Evolutionary conservation across 148 eudicot genomes (phyloP).

Genomic region (Camellia granthamiana): DNA sequence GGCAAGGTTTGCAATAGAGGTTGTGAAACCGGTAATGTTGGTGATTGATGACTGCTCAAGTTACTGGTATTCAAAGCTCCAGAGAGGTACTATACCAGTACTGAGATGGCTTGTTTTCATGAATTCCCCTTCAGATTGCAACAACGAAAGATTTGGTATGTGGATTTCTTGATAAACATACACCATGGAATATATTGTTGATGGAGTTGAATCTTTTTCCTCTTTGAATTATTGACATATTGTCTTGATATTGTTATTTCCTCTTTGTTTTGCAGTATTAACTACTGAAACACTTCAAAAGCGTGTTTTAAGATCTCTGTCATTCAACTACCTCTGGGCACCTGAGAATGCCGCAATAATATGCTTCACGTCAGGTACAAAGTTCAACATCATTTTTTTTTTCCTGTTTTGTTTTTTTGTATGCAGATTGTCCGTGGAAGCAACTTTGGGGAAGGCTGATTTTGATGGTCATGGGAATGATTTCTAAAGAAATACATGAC

Average conservation of each 20-base stretch:
- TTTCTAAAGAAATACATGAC: background rate
- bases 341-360: constrained; percentile 62
- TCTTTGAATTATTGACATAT: background rate
- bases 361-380: constrained; percentile 93
- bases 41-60: constrained; percentile 50
- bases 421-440: background rate
- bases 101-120: constrained; percentile 57
- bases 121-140: constrained; percentile 29
- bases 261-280: constrained; percentile 28
- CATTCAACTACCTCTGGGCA: constrained; percentile 51
- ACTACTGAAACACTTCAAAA: constrained; percentile 35
- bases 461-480: background rate
- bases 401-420: background rate
- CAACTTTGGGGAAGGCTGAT: background rate
- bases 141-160: constrained; percentile 33
- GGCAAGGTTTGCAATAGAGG: constrained; percentile 60
- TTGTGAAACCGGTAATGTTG: constrained; percentile 59
- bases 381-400: background rate
- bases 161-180: background rate
- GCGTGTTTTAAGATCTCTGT: constrained; percentile 20
- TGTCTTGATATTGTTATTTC: constrained; percentile 4
- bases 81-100: constrained; percentile 28
- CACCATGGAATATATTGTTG: background rate
- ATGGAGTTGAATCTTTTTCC: background rate
- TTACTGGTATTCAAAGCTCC: constrained; percentile 56